Evolutionary conservation across 345 rosid species (phyloP), one percentile per base, ranked within the genome.

Genomic region (Noccaea caerulescens): DNA sequence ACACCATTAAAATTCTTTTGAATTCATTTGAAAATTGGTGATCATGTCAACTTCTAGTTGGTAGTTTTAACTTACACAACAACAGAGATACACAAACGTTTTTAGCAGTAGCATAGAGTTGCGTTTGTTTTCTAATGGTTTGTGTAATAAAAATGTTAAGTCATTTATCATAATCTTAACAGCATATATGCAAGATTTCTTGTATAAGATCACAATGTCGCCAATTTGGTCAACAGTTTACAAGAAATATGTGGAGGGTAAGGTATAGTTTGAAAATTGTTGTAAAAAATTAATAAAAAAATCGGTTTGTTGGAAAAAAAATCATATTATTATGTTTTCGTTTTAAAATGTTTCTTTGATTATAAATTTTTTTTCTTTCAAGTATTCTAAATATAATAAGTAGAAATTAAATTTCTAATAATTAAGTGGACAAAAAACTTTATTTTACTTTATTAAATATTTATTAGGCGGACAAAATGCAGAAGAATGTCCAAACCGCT

Each of bases 1-100:
- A 37, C 57, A 47, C 43, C 36, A 51, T 16, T 69, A 10, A 39
- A 67, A 14, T 69, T 70, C 63, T 60, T 76, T 76, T 69, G 12
- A 58, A 70, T 76, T 50, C 30, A 27, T 53, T 71, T 30, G 30
- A 18, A 8, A 23, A 13, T 56, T 18, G 66, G 20, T 33, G 27
- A 70, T 49, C 7, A 57, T 65, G 66, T 46, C 66, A 65, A 57
- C 66, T 20, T 65, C 77, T 57, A 65, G 59, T 65, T 73, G 76
- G 65, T 64, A 56, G 50, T 16, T 52, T 52, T 37, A 43, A 10
- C 25, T 33, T 58, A 6, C 37, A 7, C 72, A 54, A 33, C 33
- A 67, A 42, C 61, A 53, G 30, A 27, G 30, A 27, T 41, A 54
- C 42, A 13, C 33, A 27, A 32, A 54, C 38, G 13, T 59, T 60